Base-by-base conservation (phyloP, 2,329 filamentous ascomycete genomes). In the Chaetomium sp. region DNA sequence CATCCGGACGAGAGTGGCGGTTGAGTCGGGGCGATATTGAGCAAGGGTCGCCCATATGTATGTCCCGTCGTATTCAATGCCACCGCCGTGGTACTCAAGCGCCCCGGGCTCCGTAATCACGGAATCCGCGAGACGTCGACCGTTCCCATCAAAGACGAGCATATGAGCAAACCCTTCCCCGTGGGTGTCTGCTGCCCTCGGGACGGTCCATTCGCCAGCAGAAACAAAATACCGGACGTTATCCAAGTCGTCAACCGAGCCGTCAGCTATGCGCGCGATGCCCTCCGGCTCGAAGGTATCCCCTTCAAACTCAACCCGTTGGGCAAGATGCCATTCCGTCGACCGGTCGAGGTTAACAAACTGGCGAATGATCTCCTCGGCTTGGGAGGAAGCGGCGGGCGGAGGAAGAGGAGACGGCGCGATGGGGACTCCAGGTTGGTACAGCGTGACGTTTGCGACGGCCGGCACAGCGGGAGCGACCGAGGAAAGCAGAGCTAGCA, bases 201-300 rank as follows among this genome's bases (percentile, higher is more conserved):
- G 72, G 25, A 72, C 69, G 4, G 75, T 81, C 68, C 79, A 82
- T 68, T 82, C 77, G 21, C 78, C 80, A 10, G 78, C 76, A 25
- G 77, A 78, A 47, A 83, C 74, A 65, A 82, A 74, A 62, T 78
- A 82, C 19, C 80, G 78, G 50, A 81, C 57, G 16, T 16, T 5
- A 42, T 42, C 38, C 16, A 42, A 19, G 16, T 42, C 38, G 38
- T 42, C 16, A 19, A 19, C 38, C 16, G 38, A 42, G 38, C 16
- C 19, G 16, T 75, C 67, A 7, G 77, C 75, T 0, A 83, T 67
- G 3, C 79, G 76, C 13, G 81, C 76, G 55, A 83, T 78, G 4
- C 82, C 81, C 65, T 83, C 82, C 1, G 81, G 81, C 63, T 83
- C 81, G 67, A 78, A 81, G 1, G 78, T 78, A 63, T 82, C 77